A percentile compares a stretch with the other conserved stretches of the same genome.
Evolutionary conservation across 176 grass and related monocot species (phyloP).

Genomic region (Juncus effusus): DNA sequence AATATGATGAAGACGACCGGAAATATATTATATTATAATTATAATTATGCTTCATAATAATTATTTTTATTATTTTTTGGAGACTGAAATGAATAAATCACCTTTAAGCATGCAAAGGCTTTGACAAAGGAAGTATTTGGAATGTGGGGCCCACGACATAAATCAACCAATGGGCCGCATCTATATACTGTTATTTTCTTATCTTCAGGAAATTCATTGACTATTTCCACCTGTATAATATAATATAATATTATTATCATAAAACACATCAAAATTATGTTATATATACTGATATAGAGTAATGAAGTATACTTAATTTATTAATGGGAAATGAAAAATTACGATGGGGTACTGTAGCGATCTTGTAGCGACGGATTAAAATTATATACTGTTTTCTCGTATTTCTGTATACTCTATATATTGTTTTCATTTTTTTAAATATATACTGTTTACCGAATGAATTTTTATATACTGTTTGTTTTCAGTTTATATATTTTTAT

Average conservation of each 20-base stretch:
- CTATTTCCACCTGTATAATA: conserved; percentile 84
- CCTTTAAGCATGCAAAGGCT: conserved; percentile 94
- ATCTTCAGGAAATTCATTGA: conserved; percentile 87
- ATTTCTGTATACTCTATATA: no score
- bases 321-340: no score
- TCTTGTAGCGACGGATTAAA: no score
- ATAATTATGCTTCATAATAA: conserved; percentile 29
- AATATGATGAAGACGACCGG: conserved; percentile 93
- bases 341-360: no score
- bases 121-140: conserved; percentile 95
- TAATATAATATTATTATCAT: conserved; percentile 21
- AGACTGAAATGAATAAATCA: conserved; percentile 38
- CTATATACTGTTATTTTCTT: conserved; percentile 98
- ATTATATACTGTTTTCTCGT: no score
- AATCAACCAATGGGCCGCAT: conserved; percentile 94
- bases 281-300: conserved; percentile 1
- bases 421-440: no score
- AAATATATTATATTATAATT: conserved; percentile 30
- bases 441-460: no score
- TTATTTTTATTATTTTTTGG: no score
- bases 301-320: no score
- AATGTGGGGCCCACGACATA: conserved; percentile 96
- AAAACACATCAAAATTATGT: not conserved
- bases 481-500: no score
- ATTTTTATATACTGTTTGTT: no score